Evolutionary conservation across 305 asterid genomes (phyloP), one percentile per base, ranked within the genome.

Genomic region (Solanum hybrid): DNA sequence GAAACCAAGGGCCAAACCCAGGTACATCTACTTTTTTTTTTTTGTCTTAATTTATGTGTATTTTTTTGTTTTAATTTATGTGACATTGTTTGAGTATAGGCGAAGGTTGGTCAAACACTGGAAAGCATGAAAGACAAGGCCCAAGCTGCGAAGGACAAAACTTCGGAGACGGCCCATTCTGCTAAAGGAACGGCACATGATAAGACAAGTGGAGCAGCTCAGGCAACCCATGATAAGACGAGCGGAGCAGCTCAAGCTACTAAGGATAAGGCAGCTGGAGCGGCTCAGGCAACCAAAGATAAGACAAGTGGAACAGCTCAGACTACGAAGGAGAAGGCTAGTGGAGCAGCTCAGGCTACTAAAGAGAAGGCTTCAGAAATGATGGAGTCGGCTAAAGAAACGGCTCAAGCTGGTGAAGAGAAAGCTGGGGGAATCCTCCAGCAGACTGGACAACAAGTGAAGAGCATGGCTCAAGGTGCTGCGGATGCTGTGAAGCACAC

Each of bases 1-100:
- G 98, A 96, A 92, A 93, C 98, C 95, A 95, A 95, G 94, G 98
- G 96, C 84, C 98, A 90, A 6, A 90, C 96, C 77, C 93, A 95
- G 97, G 99, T 79, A 88, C 15, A 5, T 31, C 27, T 11, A 26
- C 6, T 24, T 2, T 10, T 24, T 22, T 24, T 22, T 4, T 26
- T 24, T 70, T 2, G 3, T 70, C 31, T 70, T 24, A 68, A 70
- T 24, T 24, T 70, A 70, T 70, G 15, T 3, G 13, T 10, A n/a
- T 68, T 3, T 8, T 8, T 22, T 65, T 12, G 51, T 3, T 20
- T 68, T 68, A n/a, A 70, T 70, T 70, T 70, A 10, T 4, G 7
- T 11, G 20, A 26, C 2, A 26, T 26, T 0, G 4, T 11, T 72
- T 6, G 33, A 72, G 4, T 90, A n/a, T 92, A 95, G 99, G 98